Conservation (phyloP, 164 flowering plant genomes). For the Nymphaea thermarum region DNA sequence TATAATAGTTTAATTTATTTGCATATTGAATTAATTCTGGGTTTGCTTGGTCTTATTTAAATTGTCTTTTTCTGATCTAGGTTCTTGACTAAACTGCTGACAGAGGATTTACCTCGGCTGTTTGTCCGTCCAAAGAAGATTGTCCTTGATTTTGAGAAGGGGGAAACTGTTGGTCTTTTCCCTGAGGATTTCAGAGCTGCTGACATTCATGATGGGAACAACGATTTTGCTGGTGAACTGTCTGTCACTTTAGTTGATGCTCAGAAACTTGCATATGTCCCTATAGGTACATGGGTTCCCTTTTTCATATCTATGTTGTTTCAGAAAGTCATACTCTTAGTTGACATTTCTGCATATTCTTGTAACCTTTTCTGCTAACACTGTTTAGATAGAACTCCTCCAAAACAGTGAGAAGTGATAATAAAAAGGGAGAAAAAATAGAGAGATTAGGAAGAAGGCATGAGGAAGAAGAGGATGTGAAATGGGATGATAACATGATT, state of each 20-base stretch:
- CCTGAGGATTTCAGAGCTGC: slow-evolving; percentile 43
- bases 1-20: too few relatives aligned
- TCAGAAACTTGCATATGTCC: slow-evolving; percentile 56
- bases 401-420: too few relatives aligned
- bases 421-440: too few relatives aligned
- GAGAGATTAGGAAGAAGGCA: too few relatives aligned
- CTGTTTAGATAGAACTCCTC: too few relatives aligned
- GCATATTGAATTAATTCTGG: background rate
- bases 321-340: too few relatives aligned
- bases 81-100: slow-evolving; percentile 93
- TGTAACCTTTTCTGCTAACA: too few relatives aligned
- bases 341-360: too few relatives aligned
- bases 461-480: too few relatives aligned
- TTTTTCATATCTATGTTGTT: too few relatives aligned
- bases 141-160: slow-evolving; percentile 87
- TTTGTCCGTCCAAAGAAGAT: slow-evolving; percentile 96
- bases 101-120: slow-evolving; percentile 87
- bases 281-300: slow-evolving; percentile 41
- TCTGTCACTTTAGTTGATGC: slow-evolving; percentile 97
- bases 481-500: too few relatives aligned
- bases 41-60: background rate
- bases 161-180: slow-evolving; percentile 77
- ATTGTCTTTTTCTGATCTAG: slow-evolving; percentile 18
- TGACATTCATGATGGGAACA: slow-evolving; percentile 69
- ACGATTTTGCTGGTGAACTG: slow-evolving; percentile 80